These are phyloP conservation scores for Sugiyamaella mastotermitis DNA, from an alignment of 805 yeast genomes.

Conservation along the genomic window DNA sequence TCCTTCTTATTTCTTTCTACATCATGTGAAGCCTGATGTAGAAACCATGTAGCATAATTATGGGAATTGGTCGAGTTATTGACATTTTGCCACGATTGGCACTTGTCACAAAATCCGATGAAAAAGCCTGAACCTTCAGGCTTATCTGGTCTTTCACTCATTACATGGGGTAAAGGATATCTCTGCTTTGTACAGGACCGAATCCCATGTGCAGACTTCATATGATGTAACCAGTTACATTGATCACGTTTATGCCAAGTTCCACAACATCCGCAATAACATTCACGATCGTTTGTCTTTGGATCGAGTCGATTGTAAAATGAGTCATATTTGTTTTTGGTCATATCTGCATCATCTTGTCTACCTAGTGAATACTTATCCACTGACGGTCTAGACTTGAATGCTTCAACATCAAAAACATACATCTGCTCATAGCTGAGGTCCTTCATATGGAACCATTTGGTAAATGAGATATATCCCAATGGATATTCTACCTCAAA, in stretches of 20 bases:
- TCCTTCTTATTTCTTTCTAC: slow-evolving; percentile 16
- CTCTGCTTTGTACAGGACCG: slow-evolving; percentile 19
- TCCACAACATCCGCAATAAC: slow-evolving; percentile 19
- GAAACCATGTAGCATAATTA: slow-evolving; percentile 20
- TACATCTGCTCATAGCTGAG: slow-evolving; percentile 8
- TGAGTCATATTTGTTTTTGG: slow-evolving; percentile 16
- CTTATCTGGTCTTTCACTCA: slow-evolving; percentile 17
- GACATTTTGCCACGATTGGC: slow-evolving; percentile 20
- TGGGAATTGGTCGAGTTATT: slow-evolving; percentile 14
- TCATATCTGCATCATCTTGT: slow-evolving; percentile 11
- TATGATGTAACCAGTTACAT: slow-evolving; percentile 20
- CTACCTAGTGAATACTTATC: slow-evolving; percentile 5
- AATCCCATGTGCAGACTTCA: slow-evolving; percentile 21
- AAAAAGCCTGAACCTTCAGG: slow-evolving; percentile 12
- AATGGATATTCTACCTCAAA: slow-evolving; percentile 17
- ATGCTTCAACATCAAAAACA: slow-evolving; percentile 13
- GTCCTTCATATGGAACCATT: slow-evolving; percentile 17
- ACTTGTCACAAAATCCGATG: slow-evolving; percentile 19
- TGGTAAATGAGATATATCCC: slow-evolving; percentile 15
- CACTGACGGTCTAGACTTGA: slow-evolving; percentile 11
- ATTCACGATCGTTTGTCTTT: slow-evolving; percentile 11
- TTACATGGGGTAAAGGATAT: slow-evolving; percentile 16
- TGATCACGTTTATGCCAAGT: slow-evolving; percentile 20
- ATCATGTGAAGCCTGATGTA: slow-evolving; percentile 19
- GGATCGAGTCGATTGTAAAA: slow-evolving; percentile 10